Base-by-base conservation (phyloP, 495 filamentous ascomycete genomes). In the Hypoxylon fragiforme region DNA sequence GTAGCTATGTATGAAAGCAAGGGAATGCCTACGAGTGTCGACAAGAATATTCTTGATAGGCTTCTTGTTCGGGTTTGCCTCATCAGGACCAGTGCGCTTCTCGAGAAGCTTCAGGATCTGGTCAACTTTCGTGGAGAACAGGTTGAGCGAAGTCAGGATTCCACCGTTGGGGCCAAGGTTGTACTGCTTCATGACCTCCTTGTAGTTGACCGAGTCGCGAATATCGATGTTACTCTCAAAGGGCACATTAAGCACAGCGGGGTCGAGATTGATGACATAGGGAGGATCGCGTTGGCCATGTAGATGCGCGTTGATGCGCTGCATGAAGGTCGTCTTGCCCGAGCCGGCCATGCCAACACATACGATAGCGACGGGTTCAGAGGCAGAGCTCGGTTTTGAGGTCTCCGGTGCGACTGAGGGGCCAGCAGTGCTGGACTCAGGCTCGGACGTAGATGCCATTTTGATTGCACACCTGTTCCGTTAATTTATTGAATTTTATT, bases 141-240 rank as follows among this genome's bases (percentile, higher is more conserved):
- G 83, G 65, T 98, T 98, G 21, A 98, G 73, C 1, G 89, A 94
- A 3, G 94, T 99, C 58, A 97, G 76, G 60, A 99, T 97, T n/a
- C 92, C 94, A 26, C 94, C 94, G 75, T 98, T 98, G 3, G 94
- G 94, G 0, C 94, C 94, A 0, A 99, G 83, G 64, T 96, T 96
- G 79, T 97, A 97, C 67, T 96, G 89, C 70, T 89, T 90, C 94
- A 99, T 99, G 56, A 99, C 94, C 71, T 99, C 92, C 70, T 96
- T 95, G 80, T 99, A 99, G 75, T 99, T 96, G 65, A 99, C 90
- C 20, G 87, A 91, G 72, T 99, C 95, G 51, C 95, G 90, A 63
- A 99, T 99, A 71, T 99, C 94, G 76, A 99, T 97, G 72, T 99
- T 97, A 74, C 84, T 84, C 52, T 95, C 90, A 71, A 97, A 99